phyloP scores from a whole-genome alignment of 345 rosid genomes.

The Moricandia arvensis region DNA sequence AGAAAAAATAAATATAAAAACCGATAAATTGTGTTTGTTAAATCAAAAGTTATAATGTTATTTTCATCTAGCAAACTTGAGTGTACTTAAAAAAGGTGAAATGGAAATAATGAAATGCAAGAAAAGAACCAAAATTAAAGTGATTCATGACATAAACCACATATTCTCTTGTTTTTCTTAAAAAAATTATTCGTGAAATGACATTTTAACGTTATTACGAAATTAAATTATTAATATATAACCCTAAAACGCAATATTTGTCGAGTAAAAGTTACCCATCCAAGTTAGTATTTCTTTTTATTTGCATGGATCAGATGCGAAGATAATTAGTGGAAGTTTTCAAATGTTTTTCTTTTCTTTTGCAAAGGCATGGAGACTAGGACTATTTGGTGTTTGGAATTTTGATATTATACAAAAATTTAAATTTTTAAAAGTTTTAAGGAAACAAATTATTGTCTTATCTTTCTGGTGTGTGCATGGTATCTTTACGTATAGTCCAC shows the following conservation, averaged over 20 bases:
- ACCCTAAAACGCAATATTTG: neutral
- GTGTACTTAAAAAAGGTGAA: neutral
- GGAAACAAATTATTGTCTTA: neutral
- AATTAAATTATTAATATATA: neutral
- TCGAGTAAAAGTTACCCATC: neutral
- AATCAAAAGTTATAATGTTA: no score
- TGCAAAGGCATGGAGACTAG: conserved; percentile 1
- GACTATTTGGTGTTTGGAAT: neutral
- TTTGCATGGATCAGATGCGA: neutral
- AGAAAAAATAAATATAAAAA: no score
- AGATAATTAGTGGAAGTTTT: neutral
- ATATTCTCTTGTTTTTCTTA: neutral
- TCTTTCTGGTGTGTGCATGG: conserved; percentile 20
- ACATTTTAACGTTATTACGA: neutral
- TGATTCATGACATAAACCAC: neutral
- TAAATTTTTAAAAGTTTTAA: neutral
- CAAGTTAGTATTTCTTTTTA: neutral
- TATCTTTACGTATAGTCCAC: conserved; percentile 17
- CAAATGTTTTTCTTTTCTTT: conserved; percentile 15
- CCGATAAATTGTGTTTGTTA: no score
- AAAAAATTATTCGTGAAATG: neutral
- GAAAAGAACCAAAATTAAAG: neutral
- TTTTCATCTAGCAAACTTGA: no score
- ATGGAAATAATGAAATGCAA: neutral
- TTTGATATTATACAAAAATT: neutral